Conservation (phyloP, 2,329 filamentous ascomycete species). For the Talaromyces sp. region DNA sequence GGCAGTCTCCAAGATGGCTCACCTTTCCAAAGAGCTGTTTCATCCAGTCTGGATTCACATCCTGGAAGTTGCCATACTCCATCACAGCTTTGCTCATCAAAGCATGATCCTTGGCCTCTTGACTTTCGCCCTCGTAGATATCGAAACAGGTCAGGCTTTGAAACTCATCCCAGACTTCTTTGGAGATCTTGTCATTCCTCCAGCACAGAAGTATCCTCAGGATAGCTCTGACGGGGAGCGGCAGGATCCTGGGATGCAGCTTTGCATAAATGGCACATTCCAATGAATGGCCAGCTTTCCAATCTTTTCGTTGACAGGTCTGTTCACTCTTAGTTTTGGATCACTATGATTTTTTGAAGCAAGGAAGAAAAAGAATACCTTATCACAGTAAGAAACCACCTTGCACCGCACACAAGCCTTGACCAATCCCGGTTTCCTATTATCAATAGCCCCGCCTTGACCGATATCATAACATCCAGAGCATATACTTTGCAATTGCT, state of each 20-base stretch:
- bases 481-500: slow-evolving; percentile 53
- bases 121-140: slow-evolving; percentile 30
- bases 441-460: slow-evolving; percentile 23
- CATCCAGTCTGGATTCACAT: slow-evolving; percentile 42
- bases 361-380: slow-evolving; percentile 39
- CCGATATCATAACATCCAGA: slow-evolving; percentile 53
- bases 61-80: slow-evolving; percentile 47
- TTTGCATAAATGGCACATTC: slow-evolving; percentile 55
- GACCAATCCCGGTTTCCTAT: slow-evolving; percentile 32
- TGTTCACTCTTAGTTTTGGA: slow-evolving; percentile 26
- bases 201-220: slow-evolving; percentile 51
- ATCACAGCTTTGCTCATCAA: slow-evolving; percentile 54
- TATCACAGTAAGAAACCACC: slow-evolving; percentile 57
- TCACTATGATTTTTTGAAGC: no score
- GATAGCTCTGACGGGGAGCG: slow-evolving; percentile 54
- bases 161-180: slow-evolving; percentile 41
- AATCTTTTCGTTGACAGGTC: slow-evolving; percentile 58
- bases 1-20: no score
- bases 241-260: slow-evolving; percentile 47
- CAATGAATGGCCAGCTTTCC: slow-evolving; percentile 57
- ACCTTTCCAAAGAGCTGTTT: slow-evolving; percentile 48
- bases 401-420: slow-evolving; percentile 57
- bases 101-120: slow-evolving; percentile 47
- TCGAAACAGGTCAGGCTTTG: slow-evolving; percentile 37
- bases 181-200: background rate